Conservation (phyloP, 805 yeast genomes). For the Barnettozyma wickerhamii region DNA sequence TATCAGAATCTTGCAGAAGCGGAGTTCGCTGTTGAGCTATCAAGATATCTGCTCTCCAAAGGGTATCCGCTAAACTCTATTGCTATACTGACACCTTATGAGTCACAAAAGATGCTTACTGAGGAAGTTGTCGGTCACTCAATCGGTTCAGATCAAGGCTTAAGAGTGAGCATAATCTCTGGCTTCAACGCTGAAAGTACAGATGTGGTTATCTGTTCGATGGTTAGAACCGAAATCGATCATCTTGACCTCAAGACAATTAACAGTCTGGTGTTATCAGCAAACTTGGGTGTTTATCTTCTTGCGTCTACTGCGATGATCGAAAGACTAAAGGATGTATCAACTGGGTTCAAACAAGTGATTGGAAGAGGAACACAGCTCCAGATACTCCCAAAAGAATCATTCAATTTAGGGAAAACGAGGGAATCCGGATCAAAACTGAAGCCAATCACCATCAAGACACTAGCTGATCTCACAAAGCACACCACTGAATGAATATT, state of each 20-base stretch:
- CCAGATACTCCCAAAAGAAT: no score
- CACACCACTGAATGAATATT: no score
- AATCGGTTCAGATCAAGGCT: background rate
- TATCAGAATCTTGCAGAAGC: conserved; percentile 43
- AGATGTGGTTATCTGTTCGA: conserved; percentile 4
- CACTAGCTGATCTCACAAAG: no score
- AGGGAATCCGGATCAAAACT: no score
- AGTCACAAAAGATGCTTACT: conserved; percentile 13
- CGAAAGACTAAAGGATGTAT: no score
- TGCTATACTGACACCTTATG: conserved; percentile 37
- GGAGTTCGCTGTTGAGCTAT: conserved; percentile 40
- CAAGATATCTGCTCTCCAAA: conserved; percentile 39
- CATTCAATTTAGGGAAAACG: no score
- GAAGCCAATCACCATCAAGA: no score
- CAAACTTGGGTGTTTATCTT: conserved; percentile 3
- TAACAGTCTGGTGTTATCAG: background rate
- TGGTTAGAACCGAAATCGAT: background rate
- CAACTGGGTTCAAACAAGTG: no score
- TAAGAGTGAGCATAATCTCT: background rate
- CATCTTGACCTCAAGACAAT: background rate
- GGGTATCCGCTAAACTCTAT: conserved; percentile 39
- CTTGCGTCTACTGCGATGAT: background rate
- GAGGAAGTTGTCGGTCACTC: background rate
- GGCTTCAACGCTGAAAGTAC: background rate
- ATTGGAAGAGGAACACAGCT: no score